A percentile compares a stretch with the other conserved stretches of the same genome.
Conservation (phyloP, 768 basidiomycete species). For the Coprinopsis strossmayeri region DNA sequence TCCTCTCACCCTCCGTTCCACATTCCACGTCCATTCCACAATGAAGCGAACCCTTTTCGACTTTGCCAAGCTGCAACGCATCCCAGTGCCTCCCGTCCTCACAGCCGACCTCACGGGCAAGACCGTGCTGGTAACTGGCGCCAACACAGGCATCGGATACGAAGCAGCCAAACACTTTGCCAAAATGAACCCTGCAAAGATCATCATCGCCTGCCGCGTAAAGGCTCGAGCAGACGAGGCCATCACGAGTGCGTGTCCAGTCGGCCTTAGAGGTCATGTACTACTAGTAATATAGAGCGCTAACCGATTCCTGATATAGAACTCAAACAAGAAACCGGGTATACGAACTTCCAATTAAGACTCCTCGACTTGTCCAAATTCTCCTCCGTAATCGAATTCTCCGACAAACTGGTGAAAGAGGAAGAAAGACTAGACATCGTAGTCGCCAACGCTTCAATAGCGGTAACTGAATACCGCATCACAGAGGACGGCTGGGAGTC, state of each 20-base stretch:
- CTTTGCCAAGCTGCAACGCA: neutral
- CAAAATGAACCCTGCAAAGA: conserved; percentile 30
- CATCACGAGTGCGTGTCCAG: conserved; percentile 27
- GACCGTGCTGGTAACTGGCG: conserved; percentile 41
- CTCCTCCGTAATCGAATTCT: conserved; percentile 29
- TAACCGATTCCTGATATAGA: neutral
- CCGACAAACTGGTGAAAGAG: conserved; percentile 23
- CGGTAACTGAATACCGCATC: conserved; percentile 12
- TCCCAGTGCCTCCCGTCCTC: conserved; percentile 22
- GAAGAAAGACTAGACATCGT: conserved; percentile 34
- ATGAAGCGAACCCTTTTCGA: no score
- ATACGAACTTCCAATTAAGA: neutral
- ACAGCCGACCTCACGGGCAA: conserved; percentile 34
- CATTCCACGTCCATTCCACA: neutral
- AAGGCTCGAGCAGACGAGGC: conserved; percentile 27
- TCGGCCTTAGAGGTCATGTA: no score
- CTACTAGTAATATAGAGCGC: no score
- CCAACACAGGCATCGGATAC: conserved; percentile 45
- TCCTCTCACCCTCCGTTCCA: no score
- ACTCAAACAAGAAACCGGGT: conserved; percentile 1
- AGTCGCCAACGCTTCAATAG: conserved; percentile 35
- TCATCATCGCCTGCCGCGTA: conserved; percentile 32
- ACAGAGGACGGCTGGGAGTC: conserved; percentile 40
- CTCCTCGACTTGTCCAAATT: conserved; percentile 22
- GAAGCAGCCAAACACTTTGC: conserved; percentile 42